Evolutionary conservation across 1,284 basidiomycete species (phyloP).

Genomic region (Ustilago curta): DNA sequence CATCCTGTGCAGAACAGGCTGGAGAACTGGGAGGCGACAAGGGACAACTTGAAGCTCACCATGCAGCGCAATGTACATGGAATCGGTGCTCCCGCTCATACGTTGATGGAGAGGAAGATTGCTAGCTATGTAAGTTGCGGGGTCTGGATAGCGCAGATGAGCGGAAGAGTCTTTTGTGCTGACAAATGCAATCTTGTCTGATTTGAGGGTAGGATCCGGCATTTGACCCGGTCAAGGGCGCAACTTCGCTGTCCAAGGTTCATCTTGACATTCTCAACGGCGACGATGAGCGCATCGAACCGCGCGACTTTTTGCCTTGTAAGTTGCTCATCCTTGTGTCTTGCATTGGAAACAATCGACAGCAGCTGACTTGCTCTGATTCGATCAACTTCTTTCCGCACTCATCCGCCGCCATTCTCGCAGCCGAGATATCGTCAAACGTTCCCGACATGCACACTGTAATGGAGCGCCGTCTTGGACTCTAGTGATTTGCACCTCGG

Average conservation of each 20-base stretch:
- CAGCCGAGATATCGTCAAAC: conserved; percentile 37
- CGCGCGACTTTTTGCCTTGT: conserved; percentile 65
- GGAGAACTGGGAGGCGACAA: conserved; percentile 84
- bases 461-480: conserved; percentile 47
- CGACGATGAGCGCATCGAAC: conserved; percentile 64
- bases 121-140: conserved; percentile 77
- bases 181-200: conserved; percentile 2
- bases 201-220: conserved; percentile 24
- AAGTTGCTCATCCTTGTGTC: conserved; percentile 20
- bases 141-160: background rate
- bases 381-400: background rate
- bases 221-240: conserved; percentile 32
- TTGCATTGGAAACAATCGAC: too few species aligned
- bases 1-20: conserved; percentile 67
- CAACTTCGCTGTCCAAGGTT: conserved; percentile 54
- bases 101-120: conserved; percentile 92
- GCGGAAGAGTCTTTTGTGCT: background rate
- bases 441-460: conserved; percentile 40
- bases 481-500: conserved; percentile 9
- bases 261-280: conserved; percentile 68
- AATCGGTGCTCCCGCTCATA: conserved; percentile 85
- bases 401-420: background rate
- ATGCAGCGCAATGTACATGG: conserved; percentile 87
- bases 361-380: conserved; percentile 5
- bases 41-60: conserved; percentile 86